Conservation (phyloP, 2,329 filamentous ascomycete genomes). For the Ophiostoma himal-ulmi region DNA sequence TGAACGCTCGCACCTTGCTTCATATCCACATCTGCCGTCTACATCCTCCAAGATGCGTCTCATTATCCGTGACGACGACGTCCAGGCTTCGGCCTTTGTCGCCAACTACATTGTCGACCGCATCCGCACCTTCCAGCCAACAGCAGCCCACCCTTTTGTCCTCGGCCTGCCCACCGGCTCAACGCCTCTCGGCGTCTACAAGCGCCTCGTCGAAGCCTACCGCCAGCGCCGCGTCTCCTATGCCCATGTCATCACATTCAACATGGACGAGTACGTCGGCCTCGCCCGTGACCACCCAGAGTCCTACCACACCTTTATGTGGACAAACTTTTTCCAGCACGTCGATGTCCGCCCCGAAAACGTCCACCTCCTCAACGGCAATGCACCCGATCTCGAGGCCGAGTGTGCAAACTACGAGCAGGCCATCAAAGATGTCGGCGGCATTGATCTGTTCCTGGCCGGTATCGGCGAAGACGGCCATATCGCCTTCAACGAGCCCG, state of each 20-base stretch:
- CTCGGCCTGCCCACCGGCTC: constrained; percentile 69
- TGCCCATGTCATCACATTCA: constrained; percentile 69
- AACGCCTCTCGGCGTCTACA: constrained; percentile 64
- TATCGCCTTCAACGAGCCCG: constrained; percentile 77
- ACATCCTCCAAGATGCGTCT: constrained; percentile 50
- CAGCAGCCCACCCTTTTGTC: constrained; percentile 60
- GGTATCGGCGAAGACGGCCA: constrained; percentile 74
- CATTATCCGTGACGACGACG: constrained; percentile 62
- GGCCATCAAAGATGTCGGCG: constrained; percentile 60
- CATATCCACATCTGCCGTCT: neutral
- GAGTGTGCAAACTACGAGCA: constrained; percentile 70
- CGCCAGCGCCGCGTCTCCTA: constrained; percentile 47
- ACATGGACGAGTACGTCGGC: constrained; percentile 66
- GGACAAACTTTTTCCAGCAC: constrained; percentile 70
- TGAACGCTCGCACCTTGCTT: neutral
- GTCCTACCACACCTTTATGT: constrained; percentile 79
- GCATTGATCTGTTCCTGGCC: constrained; percentile 71
- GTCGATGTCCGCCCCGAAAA: constrained; percentile 64
- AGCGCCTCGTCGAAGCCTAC: constrained; percentile 57
- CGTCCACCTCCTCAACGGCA: constrained; percentile 69
- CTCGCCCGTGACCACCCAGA: constrained; percentile 68
- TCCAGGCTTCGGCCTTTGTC: constrained; percentile 59
- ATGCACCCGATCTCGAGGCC: constrained; percentile 60
- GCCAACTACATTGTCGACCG: constrained; percentile 69
- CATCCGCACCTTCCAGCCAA: constrained; percentile 62